Base-by-base conservation (phyloP, 2,329 filamentous ascomycete genomes). In the Claviceps sp. region DNA sequence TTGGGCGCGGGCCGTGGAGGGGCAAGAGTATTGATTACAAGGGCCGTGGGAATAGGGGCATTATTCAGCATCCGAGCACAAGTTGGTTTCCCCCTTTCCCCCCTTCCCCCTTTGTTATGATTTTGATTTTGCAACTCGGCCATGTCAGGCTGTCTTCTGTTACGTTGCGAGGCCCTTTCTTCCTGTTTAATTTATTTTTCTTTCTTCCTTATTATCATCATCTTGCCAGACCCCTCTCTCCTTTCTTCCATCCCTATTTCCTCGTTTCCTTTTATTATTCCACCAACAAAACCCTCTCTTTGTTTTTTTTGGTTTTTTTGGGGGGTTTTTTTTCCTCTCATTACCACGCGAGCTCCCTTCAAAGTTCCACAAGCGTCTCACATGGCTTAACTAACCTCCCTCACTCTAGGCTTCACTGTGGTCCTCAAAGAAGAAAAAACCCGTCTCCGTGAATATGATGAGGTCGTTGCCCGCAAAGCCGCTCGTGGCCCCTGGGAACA, bases 401-500 rank as follows among this genome's bases (percentile, higher is more conserved):
- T 8, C 9, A 23, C 16, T 16, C 47, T 50, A 89, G 87, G 77
- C 57, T 78, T 96, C 54, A 82, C 83, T 0, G 71, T 98, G 38
- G 67, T 95, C 14, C 72, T 98, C 64, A 98, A 97, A 72, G 93
- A 98, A 66, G 90, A 97, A 67, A 86, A 85, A 67, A 95, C 93
- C 5, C 77, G 89, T 51, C 82, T 96, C 61, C 80, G 93, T 54
- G 78, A 89, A 64, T 80, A 85, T 62, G 75, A 87, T 52, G 89
- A 96, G 62, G 80, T 83, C 53, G 77, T 88, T 64, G 82, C 82
- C 59, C 91, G 88, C 73, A 77, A 85, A 66, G 75, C 78, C 51
- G 82, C 82, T 62, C 78, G 82, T 55, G 86, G 87, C 56, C 81
- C 91, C 16, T 96, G 91, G 91, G 79, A 86, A 13, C 88, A 90